phyloP scores from a whole-genome alignment of 2,329 filamentous ascomycete species.

The Pyricularia pennisetigena region DNA sequence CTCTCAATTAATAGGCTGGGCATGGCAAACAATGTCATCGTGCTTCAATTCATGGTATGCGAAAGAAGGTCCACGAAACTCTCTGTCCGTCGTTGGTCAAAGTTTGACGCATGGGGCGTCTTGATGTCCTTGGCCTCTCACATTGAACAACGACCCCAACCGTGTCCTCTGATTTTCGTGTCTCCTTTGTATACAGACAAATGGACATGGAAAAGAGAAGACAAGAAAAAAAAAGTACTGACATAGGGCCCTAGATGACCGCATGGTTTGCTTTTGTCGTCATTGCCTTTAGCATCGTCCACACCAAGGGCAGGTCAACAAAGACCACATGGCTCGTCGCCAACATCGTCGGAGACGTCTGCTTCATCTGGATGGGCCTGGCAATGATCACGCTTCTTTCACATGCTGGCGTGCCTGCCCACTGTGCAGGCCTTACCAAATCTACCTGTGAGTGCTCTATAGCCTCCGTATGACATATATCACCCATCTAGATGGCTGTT shows the following conservation, averaged over 20 bases:
- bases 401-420: slow-evolving; percentile 20
- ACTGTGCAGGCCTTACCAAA: slow-evolving; percentile 22
- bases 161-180: neutral
- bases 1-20: slow-evolving; percentile 17
- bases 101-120: neutral
- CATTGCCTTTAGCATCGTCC: slow-evolving; percentile 20
- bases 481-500: neutral
- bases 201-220: neutral
- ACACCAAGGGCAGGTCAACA: slow-evolving; percentile 17
- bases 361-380: slow-evolving; percentile 19
- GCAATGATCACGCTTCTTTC: slow-evolving; percentile 23
- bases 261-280: slow-evolving; percentile 16
- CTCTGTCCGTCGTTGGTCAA: neutral
- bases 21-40: slow-evolving; percentile 16
- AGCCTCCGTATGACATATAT: neutral
- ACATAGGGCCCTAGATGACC: slow-evolving; percentile 7
- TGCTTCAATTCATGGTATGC: slow-evolving; percentile 25
- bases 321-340: slow-evolving; percentile 15
- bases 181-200: neutral
- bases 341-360: slow-evolving; percentile 20
- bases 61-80: neutral
- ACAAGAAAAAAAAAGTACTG: neutral
- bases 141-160: neutral
- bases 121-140: neutral
- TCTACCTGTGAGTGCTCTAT: neutral